A percentile compares a stretch with the other conserved stretches of the same genome.
phyloP scores from a whole-genome alignment of 1,284 basidiomycete genomes.

The Pseudozyma sp. region DNA sequence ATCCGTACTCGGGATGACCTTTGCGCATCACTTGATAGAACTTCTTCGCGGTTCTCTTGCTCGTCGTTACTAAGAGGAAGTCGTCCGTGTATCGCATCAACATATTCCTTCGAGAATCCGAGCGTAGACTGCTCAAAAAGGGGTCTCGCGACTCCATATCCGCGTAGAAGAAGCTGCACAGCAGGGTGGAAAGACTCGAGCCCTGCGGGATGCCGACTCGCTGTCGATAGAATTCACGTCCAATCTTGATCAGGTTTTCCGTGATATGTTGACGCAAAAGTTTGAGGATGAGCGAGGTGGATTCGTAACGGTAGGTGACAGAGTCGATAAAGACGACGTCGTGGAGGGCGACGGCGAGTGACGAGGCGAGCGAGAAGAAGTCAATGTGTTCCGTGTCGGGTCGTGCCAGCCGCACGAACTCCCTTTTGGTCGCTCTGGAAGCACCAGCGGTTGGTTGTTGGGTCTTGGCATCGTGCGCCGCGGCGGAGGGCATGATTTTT shows the following conservation, averaged over 20 bases:
- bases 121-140: constrained; percentile 74
- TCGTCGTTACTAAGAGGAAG: constrained; percentile 87
- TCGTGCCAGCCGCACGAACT: constrained; percentile 45
- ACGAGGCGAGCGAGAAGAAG: constrained; percentile 74
- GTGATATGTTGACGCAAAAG: constrained; percentile 89
- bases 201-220: constrained; percentile 94
- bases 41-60: constrained; percentile 74
- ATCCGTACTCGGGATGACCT: constrained; percentile 85
- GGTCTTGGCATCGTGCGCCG: not conserved
- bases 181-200: constrained; percentile 84
- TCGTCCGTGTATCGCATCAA: constrained; percentile 88
- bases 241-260: constrained; percentile 81
- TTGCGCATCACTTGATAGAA: constrained; percentile 85
- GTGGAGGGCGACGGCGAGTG: constrained; percentile 74
- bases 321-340: constrained; percentile 88
- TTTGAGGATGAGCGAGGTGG: constrained; percentile 75
- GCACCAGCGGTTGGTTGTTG: not conserved
- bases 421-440: constrained; percentile 22
- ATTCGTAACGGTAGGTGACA: constrained; percentile 76
- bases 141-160: constrained; percentile 78
- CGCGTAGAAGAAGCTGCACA: constrained; percentile 87
- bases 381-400: constrained; percentile 77
- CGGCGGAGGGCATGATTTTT: constrained; percentile 41
- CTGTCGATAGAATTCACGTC: constrained; percentile 82
- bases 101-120: constrained; percentile 3